Evolutionary conservation across 176 grass and related monocot genomes (phyloP).

Genomic region (Ensete ventricosum): DNA sequence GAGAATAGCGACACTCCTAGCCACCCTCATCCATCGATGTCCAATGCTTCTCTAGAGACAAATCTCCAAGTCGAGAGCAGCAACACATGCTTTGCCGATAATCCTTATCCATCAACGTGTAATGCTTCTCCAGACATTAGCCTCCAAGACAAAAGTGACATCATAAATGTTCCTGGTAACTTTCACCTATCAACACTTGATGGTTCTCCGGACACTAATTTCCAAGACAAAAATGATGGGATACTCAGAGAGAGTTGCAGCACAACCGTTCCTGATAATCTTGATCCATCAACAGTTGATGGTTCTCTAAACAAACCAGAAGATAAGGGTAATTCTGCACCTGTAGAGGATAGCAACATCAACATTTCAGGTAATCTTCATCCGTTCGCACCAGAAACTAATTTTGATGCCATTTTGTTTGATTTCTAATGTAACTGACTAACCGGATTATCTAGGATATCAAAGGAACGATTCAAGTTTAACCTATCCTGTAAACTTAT

Average conservation of each 20-base stretch:
- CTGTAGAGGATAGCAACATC: background rate
- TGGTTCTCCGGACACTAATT: background rate
- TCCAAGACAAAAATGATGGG: background rate
- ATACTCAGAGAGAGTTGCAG: background rate
- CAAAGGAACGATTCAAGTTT: no score
- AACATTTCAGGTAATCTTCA: background rate
- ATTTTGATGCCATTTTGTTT: no score
- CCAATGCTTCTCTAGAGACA: background rate
- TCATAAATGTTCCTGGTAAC: background rate
- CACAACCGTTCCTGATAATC: background rate
- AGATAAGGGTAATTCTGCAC: background rate
- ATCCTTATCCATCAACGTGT: background rate
- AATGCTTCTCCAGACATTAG: background rate
- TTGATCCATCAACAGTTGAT: background rate
- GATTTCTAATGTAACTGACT: no score
- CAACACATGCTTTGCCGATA: background rate
- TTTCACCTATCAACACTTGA: no score
- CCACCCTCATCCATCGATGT: slow-evolving; percentile 14
- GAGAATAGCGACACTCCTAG: background rate
- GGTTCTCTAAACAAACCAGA: background rate
- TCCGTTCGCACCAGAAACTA: background rate
- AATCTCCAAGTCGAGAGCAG: background rate
- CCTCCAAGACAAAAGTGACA: background rate
- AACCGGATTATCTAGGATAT: no score
- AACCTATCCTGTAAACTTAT: no score